Conservation (phyloP, 331 rosid genomes). For the Stylosanthes scabra region DNA sequence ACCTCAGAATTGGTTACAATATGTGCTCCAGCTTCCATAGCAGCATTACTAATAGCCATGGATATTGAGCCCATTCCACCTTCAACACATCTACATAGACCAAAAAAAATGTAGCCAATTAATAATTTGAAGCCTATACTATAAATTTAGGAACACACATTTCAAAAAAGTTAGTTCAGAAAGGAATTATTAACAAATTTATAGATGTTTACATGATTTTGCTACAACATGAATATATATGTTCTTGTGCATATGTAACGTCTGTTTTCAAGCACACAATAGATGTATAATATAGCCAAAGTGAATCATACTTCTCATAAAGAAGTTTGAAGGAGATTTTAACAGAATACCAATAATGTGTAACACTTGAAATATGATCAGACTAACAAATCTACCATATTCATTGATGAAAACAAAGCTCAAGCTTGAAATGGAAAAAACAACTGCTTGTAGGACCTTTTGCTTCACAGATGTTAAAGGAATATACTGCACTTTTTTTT, state of each 20-base stretch:
- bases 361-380: background rate
- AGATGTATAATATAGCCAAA: too few relatives aligned
- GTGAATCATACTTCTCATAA: background rate
- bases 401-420: background rate
- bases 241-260: background rate
- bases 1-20: constrained; percentile 70
- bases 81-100: constrained; percentile 64
- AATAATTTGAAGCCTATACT: constrained; percentile 12
- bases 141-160: constrained; percentile 21
- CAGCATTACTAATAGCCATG: constrained; percentile 70
- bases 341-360: background rate
- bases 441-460: background rate
- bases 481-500: background rate
- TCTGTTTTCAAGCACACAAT: background rate
- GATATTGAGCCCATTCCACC: constrained; percentile 93
- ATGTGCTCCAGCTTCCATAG: constrained; percentile 73
- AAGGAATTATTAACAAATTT: background rate
- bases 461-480: background rate
- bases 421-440: background rate
- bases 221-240: background rate
- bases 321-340: background rate
- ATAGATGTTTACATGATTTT: background rate
- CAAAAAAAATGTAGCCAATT: constrained; percentile 1
- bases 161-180: constrained; percentile 18
- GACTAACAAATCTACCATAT: background rate